These are phyloP conservation scores for Pleurotus pulmonarius DNA, from an alignment of 768 basidiomycete genomes.

Conservation along the genomic window DNA sequence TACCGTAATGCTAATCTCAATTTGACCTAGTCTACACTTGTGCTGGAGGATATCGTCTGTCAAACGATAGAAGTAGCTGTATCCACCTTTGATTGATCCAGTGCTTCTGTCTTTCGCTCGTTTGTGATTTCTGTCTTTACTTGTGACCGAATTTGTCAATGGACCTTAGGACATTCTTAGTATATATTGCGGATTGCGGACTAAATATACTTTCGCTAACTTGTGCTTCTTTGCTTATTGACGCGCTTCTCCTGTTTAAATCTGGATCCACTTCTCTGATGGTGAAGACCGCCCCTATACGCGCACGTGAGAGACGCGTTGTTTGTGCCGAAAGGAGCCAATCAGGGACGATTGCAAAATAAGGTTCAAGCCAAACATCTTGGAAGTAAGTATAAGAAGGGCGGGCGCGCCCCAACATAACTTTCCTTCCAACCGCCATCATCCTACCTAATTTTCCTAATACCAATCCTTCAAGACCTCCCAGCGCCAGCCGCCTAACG, in stretches of 20 bases:
- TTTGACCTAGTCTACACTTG: constrained; percentile 45
- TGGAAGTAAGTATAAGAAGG: constrained; percentile 8
- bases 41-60: constrained; percentile 40
- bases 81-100: constrained; percentile 23
- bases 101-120: constrained; percentile 6
- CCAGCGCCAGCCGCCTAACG: constrained; percentile 24
- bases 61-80: constrained; percentile 41
- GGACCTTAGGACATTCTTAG: background rate
- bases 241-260: too few relatives aligned
- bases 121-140: background rate
- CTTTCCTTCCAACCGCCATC: constrained; percentile 5
- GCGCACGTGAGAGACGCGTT: background rate
- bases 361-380: constrained; percentile 4
- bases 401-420: background rate
- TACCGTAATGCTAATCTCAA: background rate
- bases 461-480: background rate
- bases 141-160: background rate
- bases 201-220: too few relatives aligned
- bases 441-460: background rate
- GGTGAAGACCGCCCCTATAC: too few relatives aligned
- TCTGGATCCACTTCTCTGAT: too few relatives aligned
- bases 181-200: background rate
- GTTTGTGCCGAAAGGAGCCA: constrained; percentile 4
- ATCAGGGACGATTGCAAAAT: constrained; percentile 3
- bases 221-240: too few relatives aligned